These are phyloP conservation scores for Hyphopichia khmerensis DNA, from an alignment of 1,139 yeast genomes.

Conservation along the genomic window DNA sequence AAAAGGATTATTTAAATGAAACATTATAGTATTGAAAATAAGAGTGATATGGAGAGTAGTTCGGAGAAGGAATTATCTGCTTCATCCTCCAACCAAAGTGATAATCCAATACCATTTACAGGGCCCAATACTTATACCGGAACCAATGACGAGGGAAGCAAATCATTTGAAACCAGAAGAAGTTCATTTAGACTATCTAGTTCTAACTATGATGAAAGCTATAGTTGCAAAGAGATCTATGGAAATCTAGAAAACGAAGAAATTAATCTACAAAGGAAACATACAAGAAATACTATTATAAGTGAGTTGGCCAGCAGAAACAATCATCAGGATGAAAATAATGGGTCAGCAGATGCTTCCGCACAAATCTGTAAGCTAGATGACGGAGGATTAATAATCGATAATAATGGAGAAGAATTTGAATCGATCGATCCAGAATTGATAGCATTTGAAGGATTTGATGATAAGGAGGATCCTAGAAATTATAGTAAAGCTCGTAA, in stretches of 20 bases:
- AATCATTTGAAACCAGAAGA: slow-evolving; percentile 1
- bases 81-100: slow-evolving; percentile 9
- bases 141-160: neutral
- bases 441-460: slow-evolving; percentile 38
- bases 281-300: slow-evolving; percentile 38
- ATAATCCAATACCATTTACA: slow-evolving; percentile 3
- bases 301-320: slow-evolving; percentile 30
- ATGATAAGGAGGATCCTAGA: slow-evolving; percentile 41
- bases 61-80: slow-evolving; percentile 5
- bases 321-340: slow-evolving; percentile 3
- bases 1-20: too few relatives aligned
- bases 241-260: slow-evolving; percentile 31
- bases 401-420: slow-evolving; percentile 39
- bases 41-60: neutral
- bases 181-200: neutral
- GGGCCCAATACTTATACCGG: too few relatives aligned
- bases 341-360: neutral
- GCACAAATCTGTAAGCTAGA: neutral
- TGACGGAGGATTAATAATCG: slow-evolving; percentile 11
- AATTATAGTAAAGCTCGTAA: slow-evolving; percentile 36
- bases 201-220: slow-evolving; percentile 6
- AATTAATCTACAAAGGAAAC: slow-evolving; percentile 34
- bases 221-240: slow-evolving; percentile 33
- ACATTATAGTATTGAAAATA: neutral
- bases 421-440: slow-evolving; percentile 42